Percentiles rank a stretch among this genome's conserved stretches.
phyloP scores from a whole-genome alignment of 768 basidiomycete species.

The Multifurca ochricompacta region DNA sequence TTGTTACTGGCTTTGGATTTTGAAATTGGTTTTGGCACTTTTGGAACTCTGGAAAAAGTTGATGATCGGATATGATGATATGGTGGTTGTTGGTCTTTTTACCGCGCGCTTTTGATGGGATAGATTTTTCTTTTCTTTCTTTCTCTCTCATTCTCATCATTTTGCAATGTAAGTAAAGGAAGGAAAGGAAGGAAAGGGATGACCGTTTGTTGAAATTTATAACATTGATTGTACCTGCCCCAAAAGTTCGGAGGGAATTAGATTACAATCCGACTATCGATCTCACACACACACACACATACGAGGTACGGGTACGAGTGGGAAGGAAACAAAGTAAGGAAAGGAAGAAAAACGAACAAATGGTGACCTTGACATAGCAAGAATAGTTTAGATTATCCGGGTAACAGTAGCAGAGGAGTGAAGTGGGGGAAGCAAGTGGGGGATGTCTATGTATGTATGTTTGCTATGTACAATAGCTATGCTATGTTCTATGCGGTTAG shows the following conservation, averaged over 20 bases:
- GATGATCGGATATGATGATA: no score
- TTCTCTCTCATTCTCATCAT: neutral
- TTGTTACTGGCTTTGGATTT: no score
- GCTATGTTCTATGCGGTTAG: slow-evolving; percentile 4
- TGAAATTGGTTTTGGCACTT: no score
- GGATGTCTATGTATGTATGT: slow-evolving; percentile 9
- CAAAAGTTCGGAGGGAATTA: slow-evolving; percentile 6
- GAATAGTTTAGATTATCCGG: neutral
- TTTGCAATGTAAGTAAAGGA: neutral
- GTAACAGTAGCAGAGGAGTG: slow-evolving; percentile 2
- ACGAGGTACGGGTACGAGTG: no score
- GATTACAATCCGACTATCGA: slow-evolving; percentile 7
- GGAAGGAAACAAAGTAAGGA: neutral
- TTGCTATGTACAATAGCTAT: slow-evolving; percentile 8
- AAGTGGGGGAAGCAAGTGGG: slow-evolving; percentile 6
- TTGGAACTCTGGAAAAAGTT: no score
- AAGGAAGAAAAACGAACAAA: neutral
- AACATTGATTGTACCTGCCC: no score
- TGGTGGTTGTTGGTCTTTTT: no score
- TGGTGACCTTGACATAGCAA: neutral
- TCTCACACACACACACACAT: no score
- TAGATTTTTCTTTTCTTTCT: neutral
- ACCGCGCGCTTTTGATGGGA: no score
- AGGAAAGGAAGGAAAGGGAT: neutral
- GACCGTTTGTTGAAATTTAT: slow-evolving; percentile 3